These are phyloP conservation scores for Nepenthes alata DNA, from an alignment of 179 eudicot genomes.

Conservation along the genomic window DNA sequence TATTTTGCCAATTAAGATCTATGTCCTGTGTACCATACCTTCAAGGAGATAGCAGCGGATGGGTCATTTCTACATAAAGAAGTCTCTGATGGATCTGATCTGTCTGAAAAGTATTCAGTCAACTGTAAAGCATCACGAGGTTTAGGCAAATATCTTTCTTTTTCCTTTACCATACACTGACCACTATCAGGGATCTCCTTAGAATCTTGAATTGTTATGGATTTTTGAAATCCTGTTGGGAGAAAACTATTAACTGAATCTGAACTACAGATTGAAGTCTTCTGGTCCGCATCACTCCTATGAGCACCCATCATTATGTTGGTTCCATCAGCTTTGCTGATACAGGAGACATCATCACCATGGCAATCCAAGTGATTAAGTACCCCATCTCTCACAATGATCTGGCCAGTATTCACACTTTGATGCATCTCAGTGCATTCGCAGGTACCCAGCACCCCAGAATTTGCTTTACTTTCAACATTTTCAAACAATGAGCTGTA, in stretches of 20 bases:
- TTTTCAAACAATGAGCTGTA: conserved; percentile 17
- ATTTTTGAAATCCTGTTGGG: conserved; percentile 10
- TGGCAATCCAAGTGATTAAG: conserved; percentile 16
- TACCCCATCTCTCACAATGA: conserved; percentile 5
- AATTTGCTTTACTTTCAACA: conserved; percentile 8
- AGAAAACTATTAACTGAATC: conserved; percentile 16
- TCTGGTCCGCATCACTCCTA: conserved; percentile 10
- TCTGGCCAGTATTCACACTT: conserved; percentile 6
- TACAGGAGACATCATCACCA: conserved; percentile 19
- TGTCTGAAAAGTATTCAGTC: conserved; percentile 10
- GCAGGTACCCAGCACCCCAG: conserved; percentile 8
- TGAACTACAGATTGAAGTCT: conserved; percentile 14
- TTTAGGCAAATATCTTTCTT: not conserved
- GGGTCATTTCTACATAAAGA: conserved; percentile 13
- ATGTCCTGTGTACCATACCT: conserved; percentile 7
- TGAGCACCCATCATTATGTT: conserved; percentile 6
- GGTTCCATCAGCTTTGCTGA: conserved; percentile 19
- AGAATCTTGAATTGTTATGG: conserved; percentile 9
- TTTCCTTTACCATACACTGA: conserved; percentile 8
- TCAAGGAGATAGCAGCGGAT: conserved; percentile 6
- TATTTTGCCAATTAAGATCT: not conserved
- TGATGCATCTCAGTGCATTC: conserved; percentile 13
- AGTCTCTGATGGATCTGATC: conserved; percentile 12
- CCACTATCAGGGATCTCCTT: not conserved
- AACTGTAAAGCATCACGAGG: conserved; percentile 6